Base-by-base conservation (phyloP, 345 rosid genomes). In the Brassica napus region DNA sequence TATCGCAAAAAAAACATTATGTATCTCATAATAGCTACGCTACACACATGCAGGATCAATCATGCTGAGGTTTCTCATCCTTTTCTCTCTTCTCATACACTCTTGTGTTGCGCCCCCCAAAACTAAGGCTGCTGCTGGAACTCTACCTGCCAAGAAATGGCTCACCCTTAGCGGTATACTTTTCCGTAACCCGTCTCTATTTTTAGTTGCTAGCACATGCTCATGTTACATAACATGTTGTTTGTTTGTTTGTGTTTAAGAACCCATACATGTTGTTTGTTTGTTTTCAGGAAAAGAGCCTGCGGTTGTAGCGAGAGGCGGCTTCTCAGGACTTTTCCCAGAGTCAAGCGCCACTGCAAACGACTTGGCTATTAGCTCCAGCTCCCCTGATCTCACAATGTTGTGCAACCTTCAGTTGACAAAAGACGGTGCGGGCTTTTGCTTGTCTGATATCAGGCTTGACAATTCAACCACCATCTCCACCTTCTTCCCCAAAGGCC, bases 241-340 rank as follows among this genome's bases (percentile, higher is more conserved):
- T n/a, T 62, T 69, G 74, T 69, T 2, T 39, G 39, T 35, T 35
- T 35, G 60, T 65, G n/a, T 58, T 8, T 28, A 44, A 65, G 9
- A 47, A 34, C 54, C 2, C 26, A 1, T 32, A 31, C 54, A 10
- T 44, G 21, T 34, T 39, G 4, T 3, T 66, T 21, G 23, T 21
- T 21, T 21, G 23, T 3, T 44, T 75, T 67, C 87, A 94, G 98
- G 98, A 8, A 4, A 71, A 44, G 64, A 79, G 21, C 98, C 98
- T 18, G 76, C 79, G 18, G 89, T 91, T 14, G 77, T 91, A 16
- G 98, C 97, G 0, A 89, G 94, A 1, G 99, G 97, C 0, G 98
- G 99, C 16, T 88, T 90, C 73, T 87, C 98, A 0, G 97, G 99
- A 63, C 64, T 90, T 9, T 89, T 90, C 72, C 99, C 99, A 0